Percentiles rank a stretch among this genome's conserved stretches.
phyloP scores from a whole-genome alignment of 306 rosid genomes.

The Cucurbita moschata region DNA sequence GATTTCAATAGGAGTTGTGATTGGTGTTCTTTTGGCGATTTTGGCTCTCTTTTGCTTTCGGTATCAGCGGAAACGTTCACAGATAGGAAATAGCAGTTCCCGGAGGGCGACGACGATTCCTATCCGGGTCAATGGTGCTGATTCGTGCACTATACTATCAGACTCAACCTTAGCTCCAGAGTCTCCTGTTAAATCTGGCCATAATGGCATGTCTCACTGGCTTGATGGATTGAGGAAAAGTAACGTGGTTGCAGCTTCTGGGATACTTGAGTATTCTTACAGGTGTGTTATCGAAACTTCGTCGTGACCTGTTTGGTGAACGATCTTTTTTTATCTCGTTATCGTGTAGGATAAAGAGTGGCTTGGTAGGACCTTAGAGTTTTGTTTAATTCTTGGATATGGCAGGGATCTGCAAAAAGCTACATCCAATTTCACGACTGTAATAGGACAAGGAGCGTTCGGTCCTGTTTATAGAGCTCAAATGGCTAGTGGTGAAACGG shows the following conservation, averaged over 20 bases:
- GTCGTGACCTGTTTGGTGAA: not conserved
- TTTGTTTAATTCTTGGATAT: not conserved
- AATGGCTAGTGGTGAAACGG: slow-evolving; percentile 77
- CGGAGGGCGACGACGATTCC: slow-evolving; percentile 75
- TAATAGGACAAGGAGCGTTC: slow-evolving; percentile 93
- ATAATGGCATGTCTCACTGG: slow-evolving; percentile 49
- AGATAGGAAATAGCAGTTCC: slow-evolving; percentile 96
- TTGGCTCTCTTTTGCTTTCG: slow-evolving; percentile 59
- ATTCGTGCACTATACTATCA: slow-evolving; percentile 55
- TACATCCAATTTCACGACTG: slow-evolving; percentile 80
- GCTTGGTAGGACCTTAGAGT: not conserved
- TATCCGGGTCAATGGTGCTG: slow-evolving; percentile 80
- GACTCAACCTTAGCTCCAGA: slow-evolving; percentile 91
- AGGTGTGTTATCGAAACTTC: slow-evolving; percentile 35
- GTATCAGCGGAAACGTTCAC: slow-evolving; percentile 68
- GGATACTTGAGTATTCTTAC: slow-evolving; percentile 85
- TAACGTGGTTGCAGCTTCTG: slow-evolving; percentile 68
- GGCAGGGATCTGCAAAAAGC: slow-evolving; percentile 92
- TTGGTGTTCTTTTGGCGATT: slow-evolving; percentile 78
- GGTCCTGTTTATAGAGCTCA: slow-evolving; percentile 98
- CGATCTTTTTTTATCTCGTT: not conserved
- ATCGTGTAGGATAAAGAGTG: not conserved
- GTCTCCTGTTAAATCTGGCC: slow-evolving; percentile 78
- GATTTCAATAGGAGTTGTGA: slow-evolving; percentile 82
- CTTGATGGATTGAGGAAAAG: slow-evolving; percentile 73